A percentile compares a stretch with the other conserved stretches of the same genome.
These are phyloP conservation scores for Neoarthrinium moseri DNA, from an alignment of 2,329 filamentous ascomycete genomes.

Conservation along the genomic window DNA sequence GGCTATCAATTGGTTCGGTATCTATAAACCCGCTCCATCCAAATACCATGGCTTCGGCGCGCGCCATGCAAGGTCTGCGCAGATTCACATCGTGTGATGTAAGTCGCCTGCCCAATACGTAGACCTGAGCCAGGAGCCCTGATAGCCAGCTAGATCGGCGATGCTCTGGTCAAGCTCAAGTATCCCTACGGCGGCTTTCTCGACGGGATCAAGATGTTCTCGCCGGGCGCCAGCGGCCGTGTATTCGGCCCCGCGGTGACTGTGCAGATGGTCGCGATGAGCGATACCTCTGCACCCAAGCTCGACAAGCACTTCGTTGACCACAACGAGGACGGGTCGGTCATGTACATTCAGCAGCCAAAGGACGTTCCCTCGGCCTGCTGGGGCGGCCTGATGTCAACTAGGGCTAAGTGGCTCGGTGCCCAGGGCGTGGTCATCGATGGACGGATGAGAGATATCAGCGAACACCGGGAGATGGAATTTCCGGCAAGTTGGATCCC, in stretches of 20 bases:
- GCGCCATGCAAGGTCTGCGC: not conserved
- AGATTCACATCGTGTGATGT: slow-evolving; percentile 9
- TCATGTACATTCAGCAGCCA: slow-evolving; percentile 30
- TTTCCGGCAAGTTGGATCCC: slow-evolving; percentile 10
- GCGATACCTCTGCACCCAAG: slow-evolving; percentile 21
- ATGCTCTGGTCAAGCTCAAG: slow-evolving; percentile 28
- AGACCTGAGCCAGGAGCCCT: not conserved
- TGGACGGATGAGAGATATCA: slow-evolving; percentile 25
- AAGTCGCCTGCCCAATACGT: not conserved
- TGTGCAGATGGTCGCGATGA: slow-evolving; percentile 27
- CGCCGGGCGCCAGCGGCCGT: slow-evolving; percentile 12
- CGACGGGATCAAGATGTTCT: slow-evolving; percentile 22
- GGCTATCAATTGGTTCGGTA: no score
- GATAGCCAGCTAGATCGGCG: slow-evolving; percentile 13
- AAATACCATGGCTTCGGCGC: slow-evolving; percentile 2
- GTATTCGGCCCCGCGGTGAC: slow-evolving; percentile 24
- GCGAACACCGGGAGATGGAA: slow-evolving; percentile 23
- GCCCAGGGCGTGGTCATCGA: slow-evolving; percentile 25
- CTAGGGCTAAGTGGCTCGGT: slow-evolving; percentile 23
- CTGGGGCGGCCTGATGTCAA: slow-evolving; percentile 30
- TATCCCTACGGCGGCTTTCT: slow-evolving; percentile 24
- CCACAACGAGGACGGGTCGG: slow-evolving; percentile 17
- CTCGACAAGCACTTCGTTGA: slow-evolving; percentile 27
- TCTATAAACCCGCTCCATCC: not conserved
- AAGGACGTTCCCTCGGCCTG: slow-evolving; percentile 23